Base-by-base conservation (phyloP, 495 filamentous ascomycete genomes). In the Penicillium arizonense region DNA sequence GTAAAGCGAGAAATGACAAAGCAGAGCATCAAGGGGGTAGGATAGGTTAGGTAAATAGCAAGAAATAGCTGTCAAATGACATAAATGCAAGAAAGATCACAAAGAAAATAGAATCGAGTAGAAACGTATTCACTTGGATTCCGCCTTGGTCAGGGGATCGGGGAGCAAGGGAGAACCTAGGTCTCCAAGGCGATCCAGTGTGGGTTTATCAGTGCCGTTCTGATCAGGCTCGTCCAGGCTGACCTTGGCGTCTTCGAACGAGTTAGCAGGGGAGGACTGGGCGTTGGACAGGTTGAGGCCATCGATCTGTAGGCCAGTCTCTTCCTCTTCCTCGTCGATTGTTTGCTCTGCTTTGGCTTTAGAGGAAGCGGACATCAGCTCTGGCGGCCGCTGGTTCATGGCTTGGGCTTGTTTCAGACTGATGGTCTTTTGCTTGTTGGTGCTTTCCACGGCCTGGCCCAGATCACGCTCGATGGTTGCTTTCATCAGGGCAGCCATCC, bases 401-500 rank as follows among this genome's bases (percentile, higher is more conserved):
- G 86, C 73, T 48, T 81, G 82, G 32, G 92, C 92, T 69, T 95
- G 93, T 35, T 85, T 84, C 10, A 97, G 81, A 44, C 87, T 90
- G 43, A 97, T 93, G 0, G 92, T 97, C 71, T 93, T 90, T 61
- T 91, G 91, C 61, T 93, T 89, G 73, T 96, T 97, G n/a, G 91
- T 94, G 0, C 87, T 91, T 32, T 87, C 89, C 47, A 95, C 84
- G 1, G 82, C 78, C 52, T 86, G 78, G 7, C 82, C 78, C 58
- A 93, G 84, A 60, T 99, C 94, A 51, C 92, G 87, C 57, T 97
- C 95, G 57, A 99, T 99, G 5, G 95, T 99, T 3, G 95, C 95
- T 72, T 97, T 99, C 90, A 97, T 95, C 53, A 99, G 75, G 10
- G 95, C 95, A 4, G 90, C 95, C 95, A 99, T 99, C 95, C 95